Base-by-base conservation (phyloP, 805 yeast genomes). In the Sugiyamaella qingdaonensis region DNA sequence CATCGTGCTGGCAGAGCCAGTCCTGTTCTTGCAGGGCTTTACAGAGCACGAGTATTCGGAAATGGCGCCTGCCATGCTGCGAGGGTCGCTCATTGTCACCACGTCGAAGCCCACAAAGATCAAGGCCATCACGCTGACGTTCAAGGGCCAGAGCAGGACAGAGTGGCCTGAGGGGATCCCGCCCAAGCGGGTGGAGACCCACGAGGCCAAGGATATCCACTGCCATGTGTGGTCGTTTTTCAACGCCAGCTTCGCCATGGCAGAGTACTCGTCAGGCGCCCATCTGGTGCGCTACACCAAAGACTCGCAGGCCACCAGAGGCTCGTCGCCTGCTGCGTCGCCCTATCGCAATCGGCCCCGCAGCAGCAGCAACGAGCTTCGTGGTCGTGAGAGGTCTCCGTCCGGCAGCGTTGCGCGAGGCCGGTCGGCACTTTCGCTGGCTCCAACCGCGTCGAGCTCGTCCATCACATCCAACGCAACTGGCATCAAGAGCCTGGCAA, bases 111-210 rank as follows among this genome's bases (percentile, higher is more conserved):
- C 92, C 0, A 76, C 85, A 34, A 86, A 81, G 65, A 73, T 90
- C 60, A 88, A 86, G 68, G 69, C 79, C 35, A 78, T 91, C 19
- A 69, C 75, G 9, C 71, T 91, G 51, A 72, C 76, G 1, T 80
- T 91, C 60, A 77, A 78, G 57, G 97, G 96, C 1, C 64, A 68
- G 1, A 78, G 87, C 42, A 75, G 85, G 59, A 90, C 97, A 0
- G 95, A 88, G 57, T 90, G 97, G 97, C 96, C 96, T 10, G 96
- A 94, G 64, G 99, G 99, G 1, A 91, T 92, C 16, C 98, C 98
- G 0, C 97, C 97, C 0, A 88, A 86, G 65, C 82, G 83, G 59
- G 73, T 74, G 14, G 86, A 82, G 11, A 83, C 79, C 55, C 67
- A 69, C 33, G 99, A 94, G 60, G 67, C 77, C 19, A 79, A 78